phyloP scores from a whole-genome alignment of 2,329 filamentous ascomycete genomes.

The Verticillium albo-atrum region DNA sequence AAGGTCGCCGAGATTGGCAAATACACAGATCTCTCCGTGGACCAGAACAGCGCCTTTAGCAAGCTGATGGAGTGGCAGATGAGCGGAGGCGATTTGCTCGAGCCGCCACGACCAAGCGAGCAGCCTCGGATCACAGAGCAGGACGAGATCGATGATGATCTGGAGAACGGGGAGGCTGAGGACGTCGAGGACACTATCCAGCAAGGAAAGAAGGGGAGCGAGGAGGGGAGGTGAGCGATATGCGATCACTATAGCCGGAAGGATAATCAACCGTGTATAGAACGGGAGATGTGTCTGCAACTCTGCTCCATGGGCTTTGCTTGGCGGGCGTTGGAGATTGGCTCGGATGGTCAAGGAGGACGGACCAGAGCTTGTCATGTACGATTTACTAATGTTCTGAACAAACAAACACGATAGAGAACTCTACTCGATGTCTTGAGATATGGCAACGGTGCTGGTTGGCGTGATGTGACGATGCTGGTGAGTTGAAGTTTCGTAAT shows the following conservation, averaged over 20 bases:
- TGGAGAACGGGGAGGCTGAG: conserved; percentile 9
- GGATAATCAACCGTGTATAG: neutral
- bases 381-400: neutral
- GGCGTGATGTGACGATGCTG: neutral
- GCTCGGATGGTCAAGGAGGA: neutral
- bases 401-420: conserved; percentile 7
- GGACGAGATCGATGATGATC: conserved; percentile 47
- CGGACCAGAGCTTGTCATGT: neutral
- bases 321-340: neutral
- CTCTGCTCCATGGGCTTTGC: neutral
- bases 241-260: neutral
- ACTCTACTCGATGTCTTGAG: conserved; percentile 17
- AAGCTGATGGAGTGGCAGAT: conserved; percentile 99
- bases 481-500: no score
- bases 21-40: conserved; percentile 70
- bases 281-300: neutral
- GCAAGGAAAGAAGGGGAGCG: conserved; percentile 10
- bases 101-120: conserved; percentile 21
- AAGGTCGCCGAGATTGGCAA: conserved; percentile 87
- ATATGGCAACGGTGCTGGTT: neutral
- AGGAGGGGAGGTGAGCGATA: neutral
- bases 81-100: conserved; percentile 68
- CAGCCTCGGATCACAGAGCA: conserved; percentile 41
- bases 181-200: conserved; percentile 6
- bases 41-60: conserved; percentile 78